These are phyloP conservation scores for Fonsecaea multimorphosa DNA, from an alignment of 2,329 filamentous ascomycete genomes.

Conservation along the genomic window DNA sequence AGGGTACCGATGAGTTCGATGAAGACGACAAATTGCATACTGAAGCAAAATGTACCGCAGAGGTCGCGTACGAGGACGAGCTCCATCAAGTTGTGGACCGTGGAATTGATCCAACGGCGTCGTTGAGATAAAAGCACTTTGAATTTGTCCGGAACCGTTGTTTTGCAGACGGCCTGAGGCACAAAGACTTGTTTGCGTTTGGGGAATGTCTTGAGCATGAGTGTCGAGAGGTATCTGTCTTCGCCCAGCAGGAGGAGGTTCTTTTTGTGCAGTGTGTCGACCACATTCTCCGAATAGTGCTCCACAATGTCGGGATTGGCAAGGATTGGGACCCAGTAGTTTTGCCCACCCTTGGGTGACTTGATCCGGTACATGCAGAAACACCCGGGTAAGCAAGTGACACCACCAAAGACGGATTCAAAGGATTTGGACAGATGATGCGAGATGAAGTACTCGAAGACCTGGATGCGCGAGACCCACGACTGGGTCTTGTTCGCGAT, in stretches of 20 bases:
- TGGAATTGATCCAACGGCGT: slow-evolving; percentile 99
- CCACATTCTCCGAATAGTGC: slow-evolving; percentile 98
- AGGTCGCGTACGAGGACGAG: slow-evolving; percentile 92
- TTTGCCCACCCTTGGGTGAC: slow-evolving; percentile 94
- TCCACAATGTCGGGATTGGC: slow-evolving; percentile 98
- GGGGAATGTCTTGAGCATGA: slow-evolving; percentile 98
- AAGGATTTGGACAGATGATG: slow-evolving; percentile 97
- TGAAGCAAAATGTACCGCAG: slow-evolving; percentile 99
- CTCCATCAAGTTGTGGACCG: slow-evolving; percentile 98
- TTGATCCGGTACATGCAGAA: slow-evolving; percentile 99
- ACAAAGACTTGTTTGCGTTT: slow-evolving; percentile 99
- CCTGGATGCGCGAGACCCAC: slow-evolving; percentile 98
- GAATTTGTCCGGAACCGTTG: slow-evolving; percentile 91
- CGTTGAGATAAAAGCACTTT: slow-evolving; percentile 91
- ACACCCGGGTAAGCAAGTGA: slow-evolving; percentile 96
- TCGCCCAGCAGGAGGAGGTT: slow-evolving; percentile 89
- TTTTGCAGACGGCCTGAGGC: slow-evolving; percentile 98
- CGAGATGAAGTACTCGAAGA: slow-evolving; percentile 96
- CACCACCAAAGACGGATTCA: slow-evolving; percentile 97
- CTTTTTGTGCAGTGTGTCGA: slow-evolving; percentile 98
- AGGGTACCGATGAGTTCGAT: slow-evolving; percentile 94
- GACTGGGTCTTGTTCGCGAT: slow-evolving; percentile 96
- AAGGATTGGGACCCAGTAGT: slow-evolving; percentile 99
- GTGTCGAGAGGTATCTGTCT: slow-evolving; percentile 92
- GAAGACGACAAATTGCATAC: slow-evolving; percentile 98